phyloP scores from a whole-genome alignment of 805 yeast species.

The Middelhovenomyces tepae region DNA sequence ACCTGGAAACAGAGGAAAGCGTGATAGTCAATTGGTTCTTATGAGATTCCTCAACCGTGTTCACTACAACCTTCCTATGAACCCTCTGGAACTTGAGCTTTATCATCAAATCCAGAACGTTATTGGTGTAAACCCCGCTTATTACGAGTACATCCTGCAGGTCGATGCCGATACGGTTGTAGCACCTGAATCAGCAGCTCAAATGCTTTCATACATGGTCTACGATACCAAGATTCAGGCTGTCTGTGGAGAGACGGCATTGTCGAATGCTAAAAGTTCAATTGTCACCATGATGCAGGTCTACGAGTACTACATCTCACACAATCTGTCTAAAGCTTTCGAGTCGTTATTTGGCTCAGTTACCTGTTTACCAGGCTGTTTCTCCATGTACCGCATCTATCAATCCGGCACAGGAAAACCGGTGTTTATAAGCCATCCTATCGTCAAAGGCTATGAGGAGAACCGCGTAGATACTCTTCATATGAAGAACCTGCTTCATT shows the following conservation, averaged over 20 bases:
- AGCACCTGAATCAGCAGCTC: constrained; percentile 44
- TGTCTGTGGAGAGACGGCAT: constrained; percentile 53
- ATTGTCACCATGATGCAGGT: constrained; percentile 56
- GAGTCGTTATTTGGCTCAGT: constrained; percentile 56
- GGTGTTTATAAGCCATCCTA: constrained; percentile 49
- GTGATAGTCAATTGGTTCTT: constrained; percentile 52
- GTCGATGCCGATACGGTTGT: constrained; percentile 61
- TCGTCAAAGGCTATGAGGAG: constrained; percentile 47
- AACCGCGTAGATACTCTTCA: constrained; percentile 51
- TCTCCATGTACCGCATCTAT: constrained; percentile 48
- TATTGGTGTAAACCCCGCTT: constrained; percentile 50
- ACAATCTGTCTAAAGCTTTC: constrained; percentile 54
- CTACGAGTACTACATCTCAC: constrained; percentile 55
- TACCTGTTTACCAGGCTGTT: constrained; percentile 60
- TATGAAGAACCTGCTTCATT: constrained; percentile 48
- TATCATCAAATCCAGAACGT: constrained; percentile 46
- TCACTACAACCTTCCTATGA: constrained; percentile 53
- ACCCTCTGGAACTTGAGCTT: constrained; percentile 46
- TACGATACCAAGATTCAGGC: constrained; percentile 49
- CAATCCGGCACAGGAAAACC: constrained; percentile 51
- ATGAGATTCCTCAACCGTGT: constrained; percentile 56
- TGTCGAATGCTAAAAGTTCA: constrained; percentile 41
- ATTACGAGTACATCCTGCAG: constrained; percentile 46
- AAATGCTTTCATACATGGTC: constrained; percentile 48
- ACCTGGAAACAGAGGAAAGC: constrained; percentile 60